Evolutionary conservation across 805 yeast species (phyloP).

Genomic region (Lachancea lanzarotensis): DNA sequence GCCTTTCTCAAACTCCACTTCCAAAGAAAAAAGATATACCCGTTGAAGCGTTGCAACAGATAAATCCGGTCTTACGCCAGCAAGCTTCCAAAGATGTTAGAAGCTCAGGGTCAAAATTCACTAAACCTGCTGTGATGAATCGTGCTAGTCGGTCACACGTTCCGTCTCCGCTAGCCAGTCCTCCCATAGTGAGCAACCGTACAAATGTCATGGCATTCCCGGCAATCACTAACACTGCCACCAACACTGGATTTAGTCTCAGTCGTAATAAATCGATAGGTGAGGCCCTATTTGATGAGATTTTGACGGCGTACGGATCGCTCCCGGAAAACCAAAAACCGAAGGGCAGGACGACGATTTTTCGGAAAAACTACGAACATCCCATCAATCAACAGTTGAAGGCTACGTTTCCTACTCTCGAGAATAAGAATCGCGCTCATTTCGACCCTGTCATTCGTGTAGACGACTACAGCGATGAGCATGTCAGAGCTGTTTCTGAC

Average conservation of each 20-base stretch:
- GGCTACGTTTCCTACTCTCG: not conserved
- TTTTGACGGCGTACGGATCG: conserved; percentile 19
- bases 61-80: not conserved
- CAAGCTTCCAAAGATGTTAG: not conserved
- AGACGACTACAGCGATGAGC: not conserved
- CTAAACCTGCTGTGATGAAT: not conserved
- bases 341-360: not conserved
- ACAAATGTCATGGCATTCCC: conserved; percentile 2
- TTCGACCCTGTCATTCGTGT: not conserved
- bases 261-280: conserved; percentile 10
- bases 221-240: not conserved
- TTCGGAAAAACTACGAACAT: not conserved
- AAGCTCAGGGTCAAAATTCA: not conserved
- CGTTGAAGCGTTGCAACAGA: not conserved
- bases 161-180: conserved; percentile 6
- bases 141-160: not conserved
- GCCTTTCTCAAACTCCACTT: not conserved
- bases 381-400: conserved; percentile 1
- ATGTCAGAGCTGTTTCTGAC: no score
- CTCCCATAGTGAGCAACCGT: not conserved
- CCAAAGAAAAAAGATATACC: not conserved
- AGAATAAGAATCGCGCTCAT: not conserved
- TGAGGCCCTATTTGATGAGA: conserved; percentile 26
- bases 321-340: not conserved
- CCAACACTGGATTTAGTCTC: not conserved